Conservation (phyloP, 2,329 filamentous ascomycete genomes). For the Aspergillus puulaauensis region DNA sequence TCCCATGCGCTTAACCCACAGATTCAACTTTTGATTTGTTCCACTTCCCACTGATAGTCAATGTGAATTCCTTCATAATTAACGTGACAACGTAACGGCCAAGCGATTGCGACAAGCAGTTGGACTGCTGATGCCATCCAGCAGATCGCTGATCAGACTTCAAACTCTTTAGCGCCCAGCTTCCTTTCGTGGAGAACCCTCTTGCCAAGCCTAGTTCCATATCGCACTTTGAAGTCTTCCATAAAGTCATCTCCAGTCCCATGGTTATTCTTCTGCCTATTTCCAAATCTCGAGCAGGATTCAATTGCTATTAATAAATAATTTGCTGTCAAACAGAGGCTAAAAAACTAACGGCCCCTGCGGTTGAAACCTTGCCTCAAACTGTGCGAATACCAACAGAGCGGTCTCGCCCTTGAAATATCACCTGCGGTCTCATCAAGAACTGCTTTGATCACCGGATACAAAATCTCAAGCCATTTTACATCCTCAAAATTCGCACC, state of each 20-base stretch:
- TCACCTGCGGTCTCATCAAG: background rate
- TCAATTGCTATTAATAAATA: background rate
- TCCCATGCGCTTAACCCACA: slow-evolving; percentile 12
- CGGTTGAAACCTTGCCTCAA: background rate
- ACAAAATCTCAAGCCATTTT: background rate
- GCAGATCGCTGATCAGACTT: background rate
- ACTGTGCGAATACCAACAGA: background rate
- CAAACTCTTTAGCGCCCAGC: background rate
- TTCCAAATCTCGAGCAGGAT: background rate
- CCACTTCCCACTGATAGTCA: slow-evolving; percentile 6
- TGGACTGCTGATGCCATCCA: background rate
- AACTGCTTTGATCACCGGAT: background rate
- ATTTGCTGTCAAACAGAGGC: background rate
- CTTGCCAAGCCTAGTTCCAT: background rate
- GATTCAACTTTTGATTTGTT: slow-evolving; percentile 8
- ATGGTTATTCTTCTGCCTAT: slow-evolving; percentile 11
- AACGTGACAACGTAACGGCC: background rate
- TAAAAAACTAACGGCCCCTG: background rate
- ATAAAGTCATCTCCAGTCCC: background rate
- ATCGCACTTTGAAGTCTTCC: background rate
- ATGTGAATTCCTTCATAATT: background rate
- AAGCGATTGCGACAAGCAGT: slow-evolving; percentile 2
- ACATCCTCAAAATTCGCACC: background rate
- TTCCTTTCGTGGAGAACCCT: background rate
- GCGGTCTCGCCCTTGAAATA: background rate